Conservation (phyloP, 768 basidiomycete species). For the Panaeolus cyanescens region DNA sequence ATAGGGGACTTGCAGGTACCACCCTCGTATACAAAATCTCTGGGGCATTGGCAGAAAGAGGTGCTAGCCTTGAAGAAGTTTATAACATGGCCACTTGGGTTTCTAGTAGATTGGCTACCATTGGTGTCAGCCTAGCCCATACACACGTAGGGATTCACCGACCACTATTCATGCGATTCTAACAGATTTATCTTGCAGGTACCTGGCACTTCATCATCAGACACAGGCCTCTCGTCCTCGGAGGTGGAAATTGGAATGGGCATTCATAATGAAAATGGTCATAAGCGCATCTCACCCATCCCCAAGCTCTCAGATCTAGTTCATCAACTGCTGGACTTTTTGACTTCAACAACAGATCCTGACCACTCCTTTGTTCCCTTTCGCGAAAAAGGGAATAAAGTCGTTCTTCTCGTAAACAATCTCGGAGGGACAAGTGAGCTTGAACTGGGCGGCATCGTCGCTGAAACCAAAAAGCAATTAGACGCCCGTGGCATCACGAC, state of each 20-base stretch:
- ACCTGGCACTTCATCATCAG: slow-evolving; percentile 67
- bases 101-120: slow-evolving; percentile 70
- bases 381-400: slow-evolving; percentile 63
- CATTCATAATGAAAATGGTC: slow-evolving; percentile 89
- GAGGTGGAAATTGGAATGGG: slow-evolving; percentile 92
- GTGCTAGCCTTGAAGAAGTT: slow-evolving; percentile 70
- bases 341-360: slow-evolving; percentile 70
- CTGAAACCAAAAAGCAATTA: slow-evolving; percentile 59
- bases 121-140: slow-evolving; percentile 88
- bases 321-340: slow-evolving; percentile 65
- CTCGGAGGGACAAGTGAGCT: slow-evolving; percentile 85
- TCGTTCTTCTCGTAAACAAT: slow-evolving; percentile 82
- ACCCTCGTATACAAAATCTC: slow-evolving; percentile 90
- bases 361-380: slow-evolving; percentile 82
- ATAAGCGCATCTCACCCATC: slow-evolving; percentile 64
- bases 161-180: background rate
- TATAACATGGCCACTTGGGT: slow-evolving; percentile 65
- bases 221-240: slow-evolving; percentile 53
- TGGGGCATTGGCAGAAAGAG: slow-evolving; percentile 74
- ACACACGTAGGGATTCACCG: slow-evolving; percentile 61
- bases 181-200: slow-evolving; percentile 45
- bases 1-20: slow-evolving; percentile 75
- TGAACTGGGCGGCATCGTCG: slow-evolving; percentile 70
- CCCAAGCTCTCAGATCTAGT: slow-evolving; percentile 74
- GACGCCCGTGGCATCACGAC: slow-evolving; percentile 56